Evolutionary conservation across 2,329 filamentous ascomycete genomes (phyloP).

Genomic region (Helicocarpus griseus): DNA sequence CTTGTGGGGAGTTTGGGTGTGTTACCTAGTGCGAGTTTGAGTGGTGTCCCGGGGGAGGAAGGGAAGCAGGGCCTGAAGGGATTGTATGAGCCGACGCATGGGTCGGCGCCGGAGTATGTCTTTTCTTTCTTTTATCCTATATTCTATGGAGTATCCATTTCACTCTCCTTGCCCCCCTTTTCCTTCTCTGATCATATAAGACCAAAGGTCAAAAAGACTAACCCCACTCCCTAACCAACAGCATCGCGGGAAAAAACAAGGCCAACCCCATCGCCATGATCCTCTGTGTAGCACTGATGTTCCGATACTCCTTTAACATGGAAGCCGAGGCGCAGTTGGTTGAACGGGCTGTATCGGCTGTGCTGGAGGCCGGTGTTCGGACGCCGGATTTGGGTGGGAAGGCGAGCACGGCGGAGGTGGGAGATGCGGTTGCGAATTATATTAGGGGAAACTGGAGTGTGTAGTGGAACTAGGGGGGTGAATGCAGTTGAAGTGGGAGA

Average conservation of each 20-base stretch:
- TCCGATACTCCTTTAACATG: conserved; percentile 76
- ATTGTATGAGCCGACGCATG: conserved; percentile 91
- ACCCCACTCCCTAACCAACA: conserved; percentile 22
- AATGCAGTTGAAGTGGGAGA: too few relatives aligned
- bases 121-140: conserved; percentile 2
- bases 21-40: conserved; percentile 73
- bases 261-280: conserved; percentile 86
- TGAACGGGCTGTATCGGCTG: conserved; percentile 66
- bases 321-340: conserved; percentile 64
- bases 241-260: conserved; percentile 78
- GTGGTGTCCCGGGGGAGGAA: conserved; percentile 64
- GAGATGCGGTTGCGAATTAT: conserved; percentile 65
- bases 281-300: conserved; percentile 84
- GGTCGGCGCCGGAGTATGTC: conserved; percentile 29
- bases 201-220: neutral
- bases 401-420: conserved; percentile 59
- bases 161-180: too few relatives aligned
- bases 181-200: too few relatives aligned
- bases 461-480: neutral
- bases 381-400: conserved; percentile 74
- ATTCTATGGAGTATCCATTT: too few relatives aligned
- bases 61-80: conserved; percentile 52
- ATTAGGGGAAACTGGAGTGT: conserved; percentile 39
- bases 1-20: conserved; percentile 81
- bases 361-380: conserved; percentile 63